Evolutionary conservation across 2,329 filamentous ascomycete species (phyloP).

Genomic region (Albophoma yamanashiensis): DNA sequence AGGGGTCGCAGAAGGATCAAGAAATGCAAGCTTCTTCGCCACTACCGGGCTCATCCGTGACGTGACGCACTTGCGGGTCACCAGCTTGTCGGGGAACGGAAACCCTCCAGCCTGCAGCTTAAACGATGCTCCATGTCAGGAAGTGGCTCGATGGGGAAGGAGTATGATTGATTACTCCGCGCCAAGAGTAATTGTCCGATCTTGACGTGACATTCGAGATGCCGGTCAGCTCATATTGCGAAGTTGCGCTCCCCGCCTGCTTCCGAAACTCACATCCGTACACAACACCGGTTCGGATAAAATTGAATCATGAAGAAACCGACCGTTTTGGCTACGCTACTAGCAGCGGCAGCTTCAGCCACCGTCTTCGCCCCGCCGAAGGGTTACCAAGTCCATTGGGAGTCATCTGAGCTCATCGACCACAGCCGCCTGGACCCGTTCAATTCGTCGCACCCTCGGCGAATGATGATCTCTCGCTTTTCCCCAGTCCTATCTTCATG

Average conservation of each 20-base stretch:
- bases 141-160: neutral
- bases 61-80: no score
- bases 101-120: no score
- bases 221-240: neutral
- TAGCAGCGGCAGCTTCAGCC: neutral
- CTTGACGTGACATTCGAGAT: neutral
- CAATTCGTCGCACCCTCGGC: constrained; percentile 10
- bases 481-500: constrained; percentile 8
- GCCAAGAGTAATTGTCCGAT: neutral
- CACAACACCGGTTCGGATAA: neutral
- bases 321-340: neutral
- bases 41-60: no score
- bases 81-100: neutral
- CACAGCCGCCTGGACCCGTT: constrained; percentile 22
- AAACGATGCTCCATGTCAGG: neutral
- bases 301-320: neutral
- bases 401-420: constrained; percentile 14
- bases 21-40: no score
- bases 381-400: constrained; percentile 6
- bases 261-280: neutral
- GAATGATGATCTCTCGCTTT: constrained; percentile 14
- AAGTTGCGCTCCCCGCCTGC: neutral
- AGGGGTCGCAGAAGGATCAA: no score
- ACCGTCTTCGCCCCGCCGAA: neutral
- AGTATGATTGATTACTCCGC: neutral